These are phyloP conservation scores for Xenosphaeropsis pyriputrescens DNA, from an alignment of 2,329 filamentous ascomycete species.

Conservation along the genomic window DNA sequence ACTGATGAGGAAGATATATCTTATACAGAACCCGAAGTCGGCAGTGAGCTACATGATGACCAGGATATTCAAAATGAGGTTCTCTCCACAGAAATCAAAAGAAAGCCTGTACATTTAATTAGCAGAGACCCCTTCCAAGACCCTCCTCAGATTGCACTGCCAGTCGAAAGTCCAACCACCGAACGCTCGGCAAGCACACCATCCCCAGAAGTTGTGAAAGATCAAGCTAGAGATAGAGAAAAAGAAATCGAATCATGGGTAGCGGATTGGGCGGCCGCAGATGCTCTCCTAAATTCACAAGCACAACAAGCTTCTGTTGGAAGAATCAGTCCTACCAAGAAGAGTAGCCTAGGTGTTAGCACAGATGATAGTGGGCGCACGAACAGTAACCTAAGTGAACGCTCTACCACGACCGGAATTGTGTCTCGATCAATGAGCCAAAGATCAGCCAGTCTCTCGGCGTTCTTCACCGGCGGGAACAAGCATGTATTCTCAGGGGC, in stretches of 20 bases:
- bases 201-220: constrained; percentile 7
- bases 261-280: constrained; percentile 20
- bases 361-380: constrained; percentile 18
- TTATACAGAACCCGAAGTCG: constrained; percentile 4
- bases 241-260: constrained; percentile 20
- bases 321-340: constrained; percentile 15
- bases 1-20: constrained; percentile 31
- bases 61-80: neutral
- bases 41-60: constrained; percentile 3
- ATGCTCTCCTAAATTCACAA: constrained; percentile 15
- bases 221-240: constrained; percentile 13
- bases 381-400: constrained; percentile 18
- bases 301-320: constrained; percentile 13
- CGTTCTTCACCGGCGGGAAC: neutral
- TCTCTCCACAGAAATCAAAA: constrained; percentile 3
- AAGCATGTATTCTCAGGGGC: neutral
- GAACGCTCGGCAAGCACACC: constrained; percentile 3
- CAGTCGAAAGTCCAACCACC: neutral
- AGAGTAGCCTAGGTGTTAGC: constrained; percentile 8
- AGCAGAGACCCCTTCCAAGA: constrained; percentile 16
- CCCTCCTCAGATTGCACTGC: constrained; percentile 5
- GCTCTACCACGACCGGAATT: constrained; percentile 10
- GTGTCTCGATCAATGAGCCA: constrained; percentile 10
- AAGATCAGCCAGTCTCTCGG: constrained; percentile 1
- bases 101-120: constrained; percentile 2